phyloP scores from a whole-genome alignment of 192 early-diverging fungal species.

The Linnemannia elongata region DNA sequence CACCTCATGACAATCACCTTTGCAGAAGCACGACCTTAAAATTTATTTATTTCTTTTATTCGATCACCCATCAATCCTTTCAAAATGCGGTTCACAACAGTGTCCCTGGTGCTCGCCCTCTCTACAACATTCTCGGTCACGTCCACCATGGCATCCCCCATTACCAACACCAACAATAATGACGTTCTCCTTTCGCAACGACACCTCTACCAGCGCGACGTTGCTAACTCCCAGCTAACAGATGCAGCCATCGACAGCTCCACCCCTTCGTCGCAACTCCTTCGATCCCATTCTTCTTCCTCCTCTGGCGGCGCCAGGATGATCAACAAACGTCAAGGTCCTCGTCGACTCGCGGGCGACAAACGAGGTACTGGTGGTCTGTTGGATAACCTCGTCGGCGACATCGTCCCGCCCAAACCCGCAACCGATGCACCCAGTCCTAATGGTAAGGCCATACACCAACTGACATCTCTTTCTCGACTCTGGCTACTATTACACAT shows the following conservation, averaged over 20 bases:
- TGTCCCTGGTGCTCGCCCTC: constrained; percentile 20
- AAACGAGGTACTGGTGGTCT: constrained; percentile 11
- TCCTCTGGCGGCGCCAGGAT: background rate
- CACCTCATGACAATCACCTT: background rate
- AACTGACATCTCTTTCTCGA: background rate
- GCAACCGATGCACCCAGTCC: background rate
- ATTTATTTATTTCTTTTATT: background rate
- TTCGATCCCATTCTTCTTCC: background rate
- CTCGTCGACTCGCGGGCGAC: constrained; percentile 38
- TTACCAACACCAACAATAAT: background rate
- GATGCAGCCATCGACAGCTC: background rate
- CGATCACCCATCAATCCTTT: background rate
- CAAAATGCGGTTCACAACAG: constrained; percentile 23
- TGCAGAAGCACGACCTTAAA: background rate
- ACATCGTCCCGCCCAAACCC: background rate
- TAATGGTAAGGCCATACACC: background rate
- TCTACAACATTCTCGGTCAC: constrained; percentile 7
- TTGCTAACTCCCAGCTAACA: background rate
- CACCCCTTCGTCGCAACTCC: background rate
- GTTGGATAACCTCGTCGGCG: constrained; percentile 1
- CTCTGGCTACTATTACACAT: background rate
- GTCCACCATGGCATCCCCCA: background rate
- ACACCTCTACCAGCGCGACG: background rate
- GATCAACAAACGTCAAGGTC: background rate
- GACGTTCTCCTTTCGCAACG: background rate